Percentiles rank a stretch among this genome's conserved stretches.
These are phyloP conservation scores for Dendrobium catenatum DNA, from an alignment of 106 monocot genomes.

Conservation along the genomic window DNA sequence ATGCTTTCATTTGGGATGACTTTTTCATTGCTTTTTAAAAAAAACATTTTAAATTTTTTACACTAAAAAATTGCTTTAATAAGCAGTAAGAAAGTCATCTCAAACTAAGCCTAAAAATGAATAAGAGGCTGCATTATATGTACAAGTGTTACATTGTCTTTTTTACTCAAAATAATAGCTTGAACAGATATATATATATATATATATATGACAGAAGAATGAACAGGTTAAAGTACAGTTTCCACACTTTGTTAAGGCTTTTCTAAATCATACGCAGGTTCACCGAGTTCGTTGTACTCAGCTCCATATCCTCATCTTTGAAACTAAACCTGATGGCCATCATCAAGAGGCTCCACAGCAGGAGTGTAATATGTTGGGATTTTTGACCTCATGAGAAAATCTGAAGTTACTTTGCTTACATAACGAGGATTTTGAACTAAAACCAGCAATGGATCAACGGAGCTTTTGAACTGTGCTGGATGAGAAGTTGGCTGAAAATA, in stretches of 20 bases:
- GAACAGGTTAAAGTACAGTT: neutral
- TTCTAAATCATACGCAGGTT: neutral
- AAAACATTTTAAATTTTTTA: no score
- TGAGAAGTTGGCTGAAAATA: conserved; percentile 63
- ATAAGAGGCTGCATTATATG: neutral
- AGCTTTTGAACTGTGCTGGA: conserved; percentile 11
- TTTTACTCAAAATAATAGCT: neutral
- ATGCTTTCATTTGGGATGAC: no score
- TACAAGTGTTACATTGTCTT: neutral
- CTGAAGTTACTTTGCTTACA: conserved; percentile 11
- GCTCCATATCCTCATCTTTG: neutral
- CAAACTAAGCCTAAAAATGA: neutral
- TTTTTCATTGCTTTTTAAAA: no score
- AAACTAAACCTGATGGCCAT: conserved; percentile 14
- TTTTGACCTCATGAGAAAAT: conserved; percentile 6
- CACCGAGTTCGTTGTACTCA: neutral
- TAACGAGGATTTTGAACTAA: conserved; percentile 73
- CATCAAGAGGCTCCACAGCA: neutral
- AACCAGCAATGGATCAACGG: conserved; percentile 36
- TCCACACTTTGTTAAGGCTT: neutral
- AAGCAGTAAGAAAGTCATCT: no score
- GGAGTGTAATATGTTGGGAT: neutral
- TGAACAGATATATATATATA: neutral
- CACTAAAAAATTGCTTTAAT: no score
- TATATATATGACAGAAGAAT: neutral